Evolutionary conservation across 2,329 filamentous ascomycete species (phyloP).

Genomic region (Hymenoscyphus repandus): DNA sequence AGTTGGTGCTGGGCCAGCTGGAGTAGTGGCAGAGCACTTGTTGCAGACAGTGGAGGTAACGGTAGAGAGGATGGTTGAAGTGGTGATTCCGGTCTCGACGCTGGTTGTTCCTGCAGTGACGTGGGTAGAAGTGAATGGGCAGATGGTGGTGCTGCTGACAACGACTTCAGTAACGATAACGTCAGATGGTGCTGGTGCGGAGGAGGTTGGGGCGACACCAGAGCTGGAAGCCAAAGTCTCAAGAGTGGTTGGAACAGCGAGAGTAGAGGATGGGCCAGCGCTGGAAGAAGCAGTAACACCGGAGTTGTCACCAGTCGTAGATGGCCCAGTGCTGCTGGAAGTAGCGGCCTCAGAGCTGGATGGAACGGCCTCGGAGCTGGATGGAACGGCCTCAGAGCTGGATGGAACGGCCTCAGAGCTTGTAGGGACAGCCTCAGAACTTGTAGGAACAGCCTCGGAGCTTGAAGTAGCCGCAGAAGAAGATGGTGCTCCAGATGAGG

Average conservation of each 20-base stretch:
- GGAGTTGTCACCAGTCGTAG: neutral
- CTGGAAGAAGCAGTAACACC: neutral
- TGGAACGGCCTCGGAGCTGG: neutral
- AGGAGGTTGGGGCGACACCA: neutral
- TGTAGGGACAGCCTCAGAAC: neutral
- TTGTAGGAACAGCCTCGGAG: neutral
- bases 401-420: neutral
- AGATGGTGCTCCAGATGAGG: neutral
- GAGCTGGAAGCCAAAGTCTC: neutral
- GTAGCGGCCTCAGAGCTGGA: neutral
- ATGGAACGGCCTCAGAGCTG: neutral
- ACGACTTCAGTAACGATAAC: slow-evolving; percentile 15
- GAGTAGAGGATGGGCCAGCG: neutral
- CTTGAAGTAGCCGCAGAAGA: neutral
- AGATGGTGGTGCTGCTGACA: slow-evolving; percentile 13
- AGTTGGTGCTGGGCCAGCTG: slow-evolving; percentile 30
- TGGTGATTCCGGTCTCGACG: slow-evolving; percentile 22
- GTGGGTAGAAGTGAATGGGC: slow-evolving; percentile 16
- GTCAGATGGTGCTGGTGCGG: neutral
- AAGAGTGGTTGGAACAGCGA: neutral
- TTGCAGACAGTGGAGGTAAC: slow-evolving; percentile 30
- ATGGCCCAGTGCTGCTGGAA: neutral
- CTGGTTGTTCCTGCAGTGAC: slow-evolving; percentile 20
- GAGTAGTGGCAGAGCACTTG: slow-evolving; percentile 18
- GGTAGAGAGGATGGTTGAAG: slow-evolving; percentile 33